Evolutionary conservation across 805 yeast species (phyloP), one percentile per base, ranked within the genome.

Genomic region (Candida ipomoeae): DNA sequence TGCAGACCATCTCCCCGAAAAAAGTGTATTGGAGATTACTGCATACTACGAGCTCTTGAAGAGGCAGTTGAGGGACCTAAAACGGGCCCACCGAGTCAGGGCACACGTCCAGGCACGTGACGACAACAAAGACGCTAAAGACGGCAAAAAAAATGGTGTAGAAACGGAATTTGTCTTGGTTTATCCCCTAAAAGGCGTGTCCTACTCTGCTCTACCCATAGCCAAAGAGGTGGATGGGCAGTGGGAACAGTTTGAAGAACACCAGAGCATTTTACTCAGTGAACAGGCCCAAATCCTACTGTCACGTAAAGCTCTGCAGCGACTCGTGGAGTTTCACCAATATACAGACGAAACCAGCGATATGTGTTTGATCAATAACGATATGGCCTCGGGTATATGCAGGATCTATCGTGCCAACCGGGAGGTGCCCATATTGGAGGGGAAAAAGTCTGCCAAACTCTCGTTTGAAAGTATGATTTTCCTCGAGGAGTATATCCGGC

Each of bases 201-300:
- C 63, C 13, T 77, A 78, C 57, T 63, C 66, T 29, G 77, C 78
- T 11, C 63, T 82, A 8, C 86, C 87, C 1, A 68, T 70, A 3
- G 79, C 83, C 1, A 63, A 69, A 51, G 87, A 83, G 56, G 69
- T 82, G 68, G 75, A 78, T 52, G 70, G 69, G 6, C 61, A 61
- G 17, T 75, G 69, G 49, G 57, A 77, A 1, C 59, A 63, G 5
- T 59, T 76, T 53, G 87, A 83, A 55, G 78, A 78, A 32, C 55
- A 55, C 1, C 73, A 74, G 44, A 63, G 71, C 44, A 54, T 55
- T 11, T 37, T 54, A 40, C 53, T 71, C 10, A 51, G 57, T 6
- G 49, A 48, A 13, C 57, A 56, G 26, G 73, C 68, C 37, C 53
- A 44, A 17, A 43, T 34, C 18, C 2, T 21, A 2, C 18, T 26